These are phyloP conservation scores for Aspergillus fumigatus DNA, from an alignment of 2,329 filamentous ascomycete species.

Conservation along the genomic window DNA sequence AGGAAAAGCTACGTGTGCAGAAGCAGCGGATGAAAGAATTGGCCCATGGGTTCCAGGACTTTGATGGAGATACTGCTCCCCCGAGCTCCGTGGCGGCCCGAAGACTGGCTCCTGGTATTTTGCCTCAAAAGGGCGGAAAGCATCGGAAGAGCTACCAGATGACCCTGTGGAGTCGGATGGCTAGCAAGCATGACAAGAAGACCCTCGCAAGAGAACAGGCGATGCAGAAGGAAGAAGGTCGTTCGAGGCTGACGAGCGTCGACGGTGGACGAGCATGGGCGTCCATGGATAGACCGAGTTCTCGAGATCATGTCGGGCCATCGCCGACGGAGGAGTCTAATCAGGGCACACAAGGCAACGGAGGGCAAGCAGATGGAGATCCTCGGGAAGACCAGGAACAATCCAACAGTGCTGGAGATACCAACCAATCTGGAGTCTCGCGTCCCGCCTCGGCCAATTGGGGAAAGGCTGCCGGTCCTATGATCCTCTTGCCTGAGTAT, in stretches of 20 bases:
- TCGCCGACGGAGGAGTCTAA: not conserved
- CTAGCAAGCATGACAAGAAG: conserved; percentile 79
- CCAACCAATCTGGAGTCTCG: not conserved
- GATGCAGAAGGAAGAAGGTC: conserved; percentile 15
- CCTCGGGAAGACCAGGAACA: not conserved
- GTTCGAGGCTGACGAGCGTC: conserved; percentile 21
- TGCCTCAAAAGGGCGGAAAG: conserved; percentile 40
- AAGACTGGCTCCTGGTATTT: conserved; percentile 38
- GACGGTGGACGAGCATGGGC: conserved; percentile 25
- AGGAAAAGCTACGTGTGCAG: conserved; percentile 66
- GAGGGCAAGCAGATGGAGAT: not conserved
- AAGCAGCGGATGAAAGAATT: conserved; percentile 70
- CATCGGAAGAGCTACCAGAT: conserved; percentile 68
- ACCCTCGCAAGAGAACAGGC: conserved; percentile 49
- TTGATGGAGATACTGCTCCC: conserved; percentile 73
- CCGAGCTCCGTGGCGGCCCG: conserved; percentile 77
- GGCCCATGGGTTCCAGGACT: conserved; percentile 64
- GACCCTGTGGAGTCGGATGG: conserved; percentile 81
- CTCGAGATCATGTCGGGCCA: not conserved
- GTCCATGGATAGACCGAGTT: conserved; percentile 10
- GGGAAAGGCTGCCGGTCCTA: conserved; percentile 18
- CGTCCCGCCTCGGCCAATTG: not conserved
- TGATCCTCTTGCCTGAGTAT: conserved; percentile 27
- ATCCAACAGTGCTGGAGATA: not conserved
- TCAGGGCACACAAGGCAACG: not conserved